Base-by-base conservation (phyloP, 495 filamentous ascomycete genomes). In the Xylaria scruposa region DNA sequence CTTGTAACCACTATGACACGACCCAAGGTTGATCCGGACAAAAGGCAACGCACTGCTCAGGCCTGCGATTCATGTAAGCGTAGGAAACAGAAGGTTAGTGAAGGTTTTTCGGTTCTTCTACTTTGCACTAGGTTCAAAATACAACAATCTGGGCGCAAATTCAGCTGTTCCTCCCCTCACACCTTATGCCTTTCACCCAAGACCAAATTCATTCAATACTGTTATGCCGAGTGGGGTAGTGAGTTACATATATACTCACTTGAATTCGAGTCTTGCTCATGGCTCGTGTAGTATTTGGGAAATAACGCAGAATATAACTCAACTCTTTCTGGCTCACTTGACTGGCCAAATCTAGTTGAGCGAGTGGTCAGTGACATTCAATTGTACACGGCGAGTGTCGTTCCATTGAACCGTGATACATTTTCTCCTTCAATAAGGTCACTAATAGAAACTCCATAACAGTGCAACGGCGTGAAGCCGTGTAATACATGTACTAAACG, bases 51-150 rank as follows among this genome's bases (percentile, higher is more conserved):
- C 66, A 90, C 87, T 71, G 89, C 88, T 49, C 87, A 88, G 69
- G 92, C 92, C 47, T 94, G 92, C 80, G 90, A 93, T 74, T 91
- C 88, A 75, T 94, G 92, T 83, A 94, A 93, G 83, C 85, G 90
- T 67, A 87, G 92, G 74, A 93, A 93, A 81, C 91, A 93, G 81
- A 93, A 93, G 85, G 89, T 89, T 72, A 81, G 87, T 81, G 62
- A 60, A 63, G 67, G 49, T 24, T 24, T 53, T 44, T 33, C 19
- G 7, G 19, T 61, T 33, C 24, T 56, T 58, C 33, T 10, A 49
- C 26, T 42, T 61, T 7, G 17, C 49, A 0, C n/a, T 51, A 4
- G 26, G 7, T 40, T 2, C 44, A 69, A 24, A 29, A 12, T 4
- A 31, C 13, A n/a, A 29, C 19, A 42, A 42, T 38, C 15, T 38